phyloP scores from a whole-genome alignment of 228 moss, liverwort and hornwort species.

The Sphagnum fallax region DNA sequence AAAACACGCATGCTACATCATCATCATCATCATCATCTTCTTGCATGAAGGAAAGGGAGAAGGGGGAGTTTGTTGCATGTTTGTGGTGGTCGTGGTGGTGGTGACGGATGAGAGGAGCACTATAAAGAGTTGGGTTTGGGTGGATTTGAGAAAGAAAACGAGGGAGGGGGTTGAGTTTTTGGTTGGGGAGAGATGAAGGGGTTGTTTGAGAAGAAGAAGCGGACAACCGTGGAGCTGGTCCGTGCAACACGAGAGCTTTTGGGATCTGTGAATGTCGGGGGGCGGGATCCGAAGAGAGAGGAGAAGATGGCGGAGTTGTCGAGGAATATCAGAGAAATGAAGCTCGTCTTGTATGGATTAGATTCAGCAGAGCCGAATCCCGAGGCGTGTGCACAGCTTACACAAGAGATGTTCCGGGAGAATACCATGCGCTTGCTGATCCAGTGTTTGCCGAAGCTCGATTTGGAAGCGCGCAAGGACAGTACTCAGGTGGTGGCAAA shows the following conservation, averaged over 20 bases:
- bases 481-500: conserved; percentile 53
- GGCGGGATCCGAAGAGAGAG: conserved; percentile 37
- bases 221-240: conserved; percentile 56
- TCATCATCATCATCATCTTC: too few relatives aligned
- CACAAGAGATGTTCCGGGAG: conserved; percentile 47
- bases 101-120: too few relatives aligned
- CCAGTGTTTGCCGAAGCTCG: conserved; percentile 36
- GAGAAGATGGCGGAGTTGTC: conserved; percentile 41
- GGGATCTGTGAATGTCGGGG: conserved; percentile 15
- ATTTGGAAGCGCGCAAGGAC: conserved; percentile 59
- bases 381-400: conserved; percentile 40
- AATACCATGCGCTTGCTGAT: conserved; percentile 41
- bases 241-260: conserved; percentile 40
- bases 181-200: conserved; percentile 28
- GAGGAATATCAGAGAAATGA: conserved; percentile 44
- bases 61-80: too few relatives aligned
- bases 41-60: too few relatives aligned
- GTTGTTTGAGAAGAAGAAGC: conserved; percentile 52
- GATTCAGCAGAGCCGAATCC: conserved; percentile 46
- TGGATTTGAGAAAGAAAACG: too few relatives aligned
- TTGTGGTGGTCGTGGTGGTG: too few relatives aligned
- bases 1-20: too few relatives aligned
- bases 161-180: too few relatives aligned
- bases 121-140: too few relatives aligned
- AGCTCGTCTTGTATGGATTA: conserved; percentile 40